phyloP scores from a whole-genome alignment of 345 rosid species.

The Arabidopsis arenosa region DNA sequence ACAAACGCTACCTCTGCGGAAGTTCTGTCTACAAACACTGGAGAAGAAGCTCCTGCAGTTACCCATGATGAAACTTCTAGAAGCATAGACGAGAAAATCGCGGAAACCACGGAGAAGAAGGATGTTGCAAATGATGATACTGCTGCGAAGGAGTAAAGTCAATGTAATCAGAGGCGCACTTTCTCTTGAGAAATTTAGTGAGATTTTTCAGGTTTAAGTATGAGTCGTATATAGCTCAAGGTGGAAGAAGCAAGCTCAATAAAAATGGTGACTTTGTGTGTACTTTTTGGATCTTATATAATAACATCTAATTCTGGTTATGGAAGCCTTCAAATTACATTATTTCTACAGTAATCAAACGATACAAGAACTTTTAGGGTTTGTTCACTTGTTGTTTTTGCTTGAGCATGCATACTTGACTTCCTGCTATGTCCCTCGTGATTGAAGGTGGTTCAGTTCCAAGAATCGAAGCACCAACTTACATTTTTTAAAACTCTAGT shows the following conservation, averaged over 20 bases:
- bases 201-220: constrained; percentile 8
- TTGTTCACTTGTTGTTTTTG: too few relatives aligned
- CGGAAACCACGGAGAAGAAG: constrained; percentile 27
- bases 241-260: constrained; percentile 31
- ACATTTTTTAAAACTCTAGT: constrained; percentile 4
- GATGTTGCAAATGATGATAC: constrained; percentile 34
- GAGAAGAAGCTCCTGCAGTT: constrained; percentile 32
- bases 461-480: constrained; percentile 76
- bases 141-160: constrained; percentile 28
- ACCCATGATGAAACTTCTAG: constrained; percentile 30
- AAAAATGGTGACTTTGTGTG: constrained; percentile 17
- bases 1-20: constrained; percentile 49
- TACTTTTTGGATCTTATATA: constrained; percentile 19
- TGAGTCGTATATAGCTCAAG: constrained; percentile 40
- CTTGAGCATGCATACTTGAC: neutral
- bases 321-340: neutral
- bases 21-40: constrained; percentile 45
- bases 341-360: neutral
- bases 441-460: constrained; percentile 87
- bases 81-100: constrained; percentile 31
- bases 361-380: neutral
- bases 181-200: neutral
- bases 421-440: neutral
- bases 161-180: neutral
- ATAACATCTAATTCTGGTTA: constrained; percentile 24